Conservation (phyloP, 2,329 filamentous ascomycete species). For the Colletotrichum cordylinicola region DNA sequence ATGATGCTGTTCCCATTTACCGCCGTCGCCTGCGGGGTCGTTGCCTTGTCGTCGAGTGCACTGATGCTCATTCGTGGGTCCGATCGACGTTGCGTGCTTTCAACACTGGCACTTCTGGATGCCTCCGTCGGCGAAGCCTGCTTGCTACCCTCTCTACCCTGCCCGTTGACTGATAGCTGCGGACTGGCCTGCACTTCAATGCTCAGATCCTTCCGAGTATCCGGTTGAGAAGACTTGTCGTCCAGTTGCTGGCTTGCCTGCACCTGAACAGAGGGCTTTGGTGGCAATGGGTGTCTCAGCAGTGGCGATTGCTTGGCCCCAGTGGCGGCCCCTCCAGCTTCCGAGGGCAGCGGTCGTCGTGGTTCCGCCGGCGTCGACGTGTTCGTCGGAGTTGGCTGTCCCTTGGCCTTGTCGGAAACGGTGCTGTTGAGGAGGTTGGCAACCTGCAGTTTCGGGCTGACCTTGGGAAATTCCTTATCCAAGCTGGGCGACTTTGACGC, state of each 20-base stretch:
- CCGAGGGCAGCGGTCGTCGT: constrained; percentile 1
- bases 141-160: background rate
- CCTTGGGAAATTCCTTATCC: background rate
- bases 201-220: background rate
- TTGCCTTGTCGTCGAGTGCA: background rate
- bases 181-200: background rate
- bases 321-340: background rate
- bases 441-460: constrained; percentile 3
- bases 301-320: background rate
- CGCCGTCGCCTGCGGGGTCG: background rate
- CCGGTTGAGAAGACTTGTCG: background rate
- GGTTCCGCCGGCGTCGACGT: background rate
- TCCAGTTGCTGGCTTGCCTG: background rate
- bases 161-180: background rate
- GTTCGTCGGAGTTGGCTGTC: background rate
- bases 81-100: background rate
- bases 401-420: background rate
- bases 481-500: background rate
- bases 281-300: background rate
- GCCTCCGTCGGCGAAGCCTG: background rate
- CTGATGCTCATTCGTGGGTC: constrained; percentile 19
- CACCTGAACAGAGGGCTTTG: background rate
- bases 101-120: background rate
- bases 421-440: constrained; percentile 2
- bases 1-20: background rate